phyloP scores from a whole-genome alignment of 345 rosid genomes.

The Populus simonii region DNA sequence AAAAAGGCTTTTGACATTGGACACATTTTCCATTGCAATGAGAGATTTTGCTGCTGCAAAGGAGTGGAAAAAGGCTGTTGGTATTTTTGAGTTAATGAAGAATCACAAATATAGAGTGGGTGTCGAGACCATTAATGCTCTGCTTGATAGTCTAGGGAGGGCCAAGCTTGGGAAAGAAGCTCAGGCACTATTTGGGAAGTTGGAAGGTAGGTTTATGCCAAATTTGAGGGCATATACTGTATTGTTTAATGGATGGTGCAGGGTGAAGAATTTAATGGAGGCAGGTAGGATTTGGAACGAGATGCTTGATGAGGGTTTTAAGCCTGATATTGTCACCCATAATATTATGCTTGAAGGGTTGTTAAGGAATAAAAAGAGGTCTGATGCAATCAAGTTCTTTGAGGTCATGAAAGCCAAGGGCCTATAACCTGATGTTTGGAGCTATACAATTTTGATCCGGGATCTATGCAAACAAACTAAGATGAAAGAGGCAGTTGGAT shows the following conservation, averaged over 20 bases:
- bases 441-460: conserved; percentile 70
- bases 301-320: conserved; percentile 78
- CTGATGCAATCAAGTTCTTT: conserved; percentile 76
- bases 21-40: conserved; percentile 65
- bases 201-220: conserved; percentile 67
- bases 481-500: conserved; percentile 69
- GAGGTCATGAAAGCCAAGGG: conserved; percentile 83
- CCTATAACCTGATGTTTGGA: conserved; percentile 58
- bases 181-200: conserved; percentile 60
- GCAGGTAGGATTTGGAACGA: conserved; percentile 87
- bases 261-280: conserved; percentile 76
- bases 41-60: conserved; percentile 80
- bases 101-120: conserved; percentile 62
- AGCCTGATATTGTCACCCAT: conserved; percentile 66
- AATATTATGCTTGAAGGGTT: conserved; percentile 82
- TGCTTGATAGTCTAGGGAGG: conserved; percentile 80
- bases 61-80: conserved; percentile 89
- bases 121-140: conserved; percentile 62
- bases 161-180: conserved; percentile 89
- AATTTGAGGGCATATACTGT: conserved; percentile 70
- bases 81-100: conserved; percentile 86
- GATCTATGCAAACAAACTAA: conserved; percentile 67
- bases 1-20: conserved; percentile 58
- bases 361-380: conserved; percentile 57
- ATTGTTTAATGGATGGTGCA: conserved; percentile 78